Conservation (phyloP, 495 filamentous ascomycete species). For the Neurospora sp. region DNA sequence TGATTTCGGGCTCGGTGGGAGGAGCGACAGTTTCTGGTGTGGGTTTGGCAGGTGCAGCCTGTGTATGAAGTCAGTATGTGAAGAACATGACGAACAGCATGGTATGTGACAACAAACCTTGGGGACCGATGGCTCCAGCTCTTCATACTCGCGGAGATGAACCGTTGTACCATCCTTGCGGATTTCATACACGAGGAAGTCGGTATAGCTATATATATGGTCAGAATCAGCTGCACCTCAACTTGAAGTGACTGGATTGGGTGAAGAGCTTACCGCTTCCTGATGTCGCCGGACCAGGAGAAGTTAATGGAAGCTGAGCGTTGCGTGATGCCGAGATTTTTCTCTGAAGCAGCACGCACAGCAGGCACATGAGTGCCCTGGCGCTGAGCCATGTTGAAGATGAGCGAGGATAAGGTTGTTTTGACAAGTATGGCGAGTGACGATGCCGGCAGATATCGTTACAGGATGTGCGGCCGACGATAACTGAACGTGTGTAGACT, state of each 20-base stretch:
- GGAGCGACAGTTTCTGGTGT: not conserved
- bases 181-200: conserved; percentile 95
- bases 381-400: conserved; percentile 14
- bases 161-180: conserved; percentile 64
- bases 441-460: not conserved
- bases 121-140: conserved; percentile 30
- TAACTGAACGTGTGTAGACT: not conserved
- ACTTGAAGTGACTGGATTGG: not conserved
- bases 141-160: conserved; percentile 53
- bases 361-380: conserved; percentile 23
- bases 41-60: not conserved
- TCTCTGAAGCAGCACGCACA: conserved; percentile 23
- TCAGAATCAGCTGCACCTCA: not conserved
- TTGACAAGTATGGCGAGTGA: not conserved
- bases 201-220: conserved; percentile 58
- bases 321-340: conserved; percentile 27
- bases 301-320: conserved; percentile 22
- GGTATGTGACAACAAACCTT: conserved; percentile 15
- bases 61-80: not conserved
- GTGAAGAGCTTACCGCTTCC: conserved; percentile 23
- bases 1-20: conserved; percentile 1
- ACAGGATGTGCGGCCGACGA: not conserved
- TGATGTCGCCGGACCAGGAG: conserved; percentile 27
- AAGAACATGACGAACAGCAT: not conserved
- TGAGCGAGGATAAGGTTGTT: not conserved